Evolutionary conservation across 495 filamentous ascomycete species (phyloP).

Genomic region (Xylaria grammica): DNA sequence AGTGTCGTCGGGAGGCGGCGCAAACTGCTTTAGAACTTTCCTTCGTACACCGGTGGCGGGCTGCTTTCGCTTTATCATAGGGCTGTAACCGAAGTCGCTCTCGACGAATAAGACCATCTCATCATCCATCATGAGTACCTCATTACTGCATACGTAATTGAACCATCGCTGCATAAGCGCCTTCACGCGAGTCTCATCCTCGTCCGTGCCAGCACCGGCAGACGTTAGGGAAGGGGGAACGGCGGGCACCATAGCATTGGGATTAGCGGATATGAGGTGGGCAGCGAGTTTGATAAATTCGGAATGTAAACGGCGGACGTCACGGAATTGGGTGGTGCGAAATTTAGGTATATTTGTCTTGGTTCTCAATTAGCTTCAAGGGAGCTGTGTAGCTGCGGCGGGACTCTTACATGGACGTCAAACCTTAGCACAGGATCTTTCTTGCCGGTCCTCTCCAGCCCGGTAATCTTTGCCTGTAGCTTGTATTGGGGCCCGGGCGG

Average conservation of each 20-base stretch:
- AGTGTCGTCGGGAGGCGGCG: slow-evolving; percentile 95
- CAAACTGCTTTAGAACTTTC: slow-evolving; percentile 97
- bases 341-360: slow-evolving; percentile 96
- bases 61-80: slow-evolving; percentile 92
- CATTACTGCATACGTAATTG: slow-evolving; percentile 88
- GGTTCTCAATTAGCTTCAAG: slow-evolving; percentile 13
- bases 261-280: slow-evolving; percentile 93
- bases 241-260: slow-evolving; percentile 96
- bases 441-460: slow-evolving; percentile 86
- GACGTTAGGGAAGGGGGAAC: slow-evolving; percentile 90
- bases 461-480: slow-evolving; percentile 91
- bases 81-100: slow-evolving; percentile 97
- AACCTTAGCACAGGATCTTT: slow-evolving; percentile 96
- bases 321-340: slow-evolving; percentile 95
- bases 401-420: slow-evolving; percentile 84
- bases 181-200: slow-evolving; percentile 91
- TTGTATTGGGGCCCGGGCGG: slow-evolving; percentile 72
- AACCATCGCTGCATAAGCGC: slow-evolving; percentile 91
- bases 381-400: not conserved
- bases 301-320: slow-evolving; percentile 91
- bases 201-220: slow-evolving; percentile 94
- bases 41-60: slow-evolving; percentile 94
- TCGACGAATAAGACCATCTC: slow-evolving; percentile 98
- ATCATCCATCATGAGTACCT: slow-evolving; percentile 91
- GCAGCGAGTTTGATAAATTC: slow-evolving; percentile 95